phyloP scores from a whole-genome alignment of 1,139 yeast genomes.

The Neolecta irregularis region DNA sequence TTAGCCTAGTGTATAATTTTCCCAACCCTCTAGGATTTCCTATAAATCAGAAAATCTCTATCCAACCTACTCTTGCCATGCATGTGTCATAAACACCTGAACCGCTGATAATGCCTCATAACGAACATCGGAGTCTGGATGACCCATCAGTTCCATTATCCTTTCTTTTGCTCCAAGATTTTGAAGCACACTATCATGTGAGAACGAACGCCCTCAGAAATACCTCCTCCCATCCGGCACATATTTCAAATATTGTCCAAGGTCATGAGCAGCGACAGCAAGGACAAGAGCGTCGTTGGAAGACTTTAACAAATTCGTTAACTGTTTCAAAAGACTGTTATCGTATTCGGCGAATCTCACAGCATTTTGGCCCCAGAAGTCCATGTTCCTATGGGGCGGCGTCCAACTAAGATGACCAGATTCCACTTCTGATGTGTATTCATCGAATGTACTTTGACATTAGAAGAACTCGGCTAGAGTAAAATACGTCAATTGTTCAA shows the following conservation, averaged over 20 bases:
- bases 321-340: conserved; percentile 46
- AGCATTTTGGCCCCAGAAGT: conserved; percentile 80
- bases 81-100: conserved; percentile 76
- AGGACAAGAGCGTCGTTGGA: conserved; percentile 24
- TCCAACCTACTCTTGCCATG: conserved; percentile 20
- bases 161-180: conserved; percentile 48
- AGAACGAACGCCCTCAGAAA: background rate
- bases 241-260: conserved; percentile 53
- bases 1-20: too few species aligned
- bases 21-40: too few species aligned
- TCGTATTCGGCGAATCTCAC: conserved; percentile 59
- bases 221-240: conserved; percentile 34
- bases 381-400: conserved; percentile 78
- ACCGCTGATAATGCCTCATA: conserved; percentile 91
- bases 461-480: background rate
- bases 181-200: conserved; percentile 33
- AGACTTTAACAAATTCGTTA: conserved; percentile 27
- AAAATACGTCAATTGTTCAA: conserved; percentile 45
- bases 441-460: conserved; percentile 51
- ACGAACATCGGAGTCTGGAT: conserved; percentile 72
- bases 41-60: too few species aligned
- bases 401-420: conserved; percentile 73
- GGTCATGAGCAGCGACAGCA: conserved; percentile 56
- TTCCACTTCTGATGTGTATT: conserved; percentile 70
- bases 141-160: conserved; percentile 74